Evolutionary conservation across 2,329 filamentous ascomycete species (phyloP).

Genomic region (Passalora sequoiae): DNA sequence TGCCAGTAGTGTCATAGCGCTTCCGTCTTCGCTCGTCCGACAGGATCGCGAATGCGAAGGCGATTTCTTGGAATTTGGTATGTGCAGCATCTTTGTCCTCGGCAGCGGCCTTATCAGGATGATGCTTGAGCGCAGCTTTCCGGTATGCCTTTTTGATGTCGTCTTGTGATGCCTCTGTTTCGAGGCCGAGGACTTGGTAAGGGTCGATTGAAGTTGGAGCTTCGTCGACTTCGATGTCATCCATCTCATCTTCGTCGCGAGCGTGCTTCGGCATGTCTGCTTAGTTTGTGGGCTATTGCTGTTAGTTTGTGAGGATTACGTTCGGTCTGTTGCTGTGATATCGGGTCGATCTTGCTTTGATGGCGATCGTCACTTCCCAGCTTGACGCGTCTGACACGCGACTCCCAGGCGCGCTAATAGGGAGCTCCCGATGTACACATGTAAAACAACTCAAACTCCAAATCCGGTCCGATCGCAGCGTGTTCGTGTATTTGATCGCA

Average conservation of each 20-base stretch:
- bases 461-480: too few species aligned
- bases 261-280: constrained; percentile 16
- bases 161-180: constrained; percentile 61
- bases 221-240: constrained; percentile 52
- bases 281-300: too few species aligned
- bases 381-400: neutral
- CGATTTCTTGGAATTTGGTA: constrained; percentile 78
- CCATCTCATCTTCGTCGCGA: constrained; percentile 35
- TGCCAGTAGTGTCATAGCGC: constrained; percentile 86
- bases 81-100: constrained; percentile 68
- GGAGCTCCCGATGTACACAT: too few species aligned
- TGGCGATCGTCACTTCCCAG: neutral
- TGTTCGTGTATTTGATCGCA: too few species aligned
- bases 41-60: constrained; percentile 89
- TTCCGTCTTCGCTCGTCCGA: constrained; percentile 74
- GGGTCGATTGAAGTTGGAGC: constrained; percentile 67
- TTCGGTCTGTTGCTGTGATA: too few species aligned
- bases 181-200: constrained; percentile 72
- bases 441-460: too few species aligned
- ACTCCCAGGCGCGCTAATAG: too few species aligned
- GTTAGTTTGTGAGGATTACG: too few species aligned
- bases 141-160: constrained; percentile 89
- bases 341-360: neutral
- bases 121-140: constrained; percentile 80
- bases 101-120: constrained; percentile 55